Evolutionary conservation across 176 grass and related monocot genomes (phyloP), one percentile per base, ranked within the genome.

Genomic region (Puya raimondii): DNA sequence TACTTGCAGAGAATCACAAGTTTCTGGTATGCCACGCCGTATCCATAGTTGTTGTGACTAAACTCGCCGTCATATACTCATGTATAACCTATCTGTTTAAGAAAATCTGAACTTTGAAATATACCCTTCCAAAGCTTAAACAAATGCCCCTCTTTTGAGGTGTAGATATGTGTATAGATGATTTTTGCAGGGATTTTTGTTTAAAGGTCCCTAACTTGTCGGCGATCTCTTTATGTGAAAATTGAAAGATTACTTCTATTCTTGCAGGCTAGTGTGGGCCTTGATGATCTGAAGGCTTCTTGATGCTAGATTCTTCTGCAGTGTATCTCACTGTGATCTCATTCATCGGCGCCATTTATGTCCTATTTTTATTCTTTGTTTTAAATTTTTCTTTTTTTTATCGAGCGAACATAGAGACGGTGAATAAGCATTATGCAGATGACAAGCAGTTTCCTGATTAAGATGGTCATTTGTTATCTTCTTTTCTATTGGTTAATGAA

Each of bases 281-380:
- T 91, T 84, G 88, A 91, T 68, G 81, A 91, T 50, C 68, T 91
- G 47, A 88, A 85, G 79, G 88, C 88, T 58, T 88, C 85, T 53
- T 91, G 42, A 91, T 64, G 67, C 29, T 47, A 48, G 15, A 42
- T 16, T 27, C 23, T 66, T 27, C 64, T 47, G 64, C 25, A 14
- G 25, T 10, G 64, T 56, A 17, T 47, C 64, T 4, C 13, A 9
- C 48, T 10, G 12, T 4, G 7, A 3, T 4, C 8, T 47, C 16
- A 2, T 29, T 47, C 7, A 3, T 15, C 25, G n/a, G 14, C 1
- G 26, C 42, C 13, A 67, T 67, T n/a, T 18, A 61, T 15, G 21
- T 18, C 7, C 14, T 20, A 22, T 61, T 10, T 9, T 10, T n/a
- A 61, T 61, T 20, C 56, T 10, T 61, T 13, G 8, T 16, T 57